phyloP scores from a whole-genome alignment of 306 rosid species.

The Vigna nakashimae region DNA sequence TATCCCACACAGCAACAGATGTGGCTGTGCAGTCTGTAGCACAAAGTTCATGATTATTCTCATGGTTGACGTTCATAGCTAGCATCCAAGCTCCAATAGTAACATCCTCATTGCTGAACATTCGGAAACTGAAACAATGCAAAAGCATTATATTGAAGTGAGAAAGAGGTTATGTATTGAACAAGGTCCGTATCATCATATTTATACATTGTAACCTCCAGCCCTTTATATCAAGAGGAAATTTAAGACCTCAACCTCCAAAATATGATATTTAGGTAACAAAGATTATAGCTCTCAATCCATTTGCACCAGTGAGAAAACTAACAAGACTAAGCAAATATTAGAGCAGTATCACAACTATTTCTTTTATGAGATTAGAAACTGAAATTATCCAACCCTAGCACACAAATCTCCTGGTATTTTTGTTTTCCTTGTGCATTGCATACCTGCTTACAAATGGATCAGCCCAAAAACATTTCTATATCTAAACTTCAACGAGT shows the following conservation, averaged over 20 bases:
- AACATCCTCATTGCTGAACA: slow-evolving; percentile 99
- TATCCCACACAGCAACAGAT: slow-evolving; percentile 97
- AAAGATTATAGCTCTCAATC: slow-evolving; percentile 12
- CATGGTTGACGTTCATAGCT: slow-evolving; percentile 97
- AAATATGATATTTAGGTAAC: background rate
- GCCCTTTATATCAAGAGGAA: slow-evolving; percentile 3
- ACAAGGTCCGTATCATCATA: slow-evolving; percentile 10
- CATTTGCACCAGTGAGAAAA: slow-evolving; percentile 3
- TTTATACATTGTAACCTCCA: background rate
- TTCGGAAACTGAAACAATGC: slow-evolving; percentile 73
- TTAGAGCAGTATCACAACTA: background rate
- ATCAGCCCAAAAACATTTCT: background rate
- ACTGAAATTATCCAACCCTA: slow-evolving; percentile 22
- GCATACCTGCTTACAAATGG: background rate
- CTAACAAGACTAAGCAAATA: background rate
- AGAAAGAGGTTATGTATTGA: slow-evolving; percentile 2
- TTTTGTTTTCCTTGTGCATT: background rate
- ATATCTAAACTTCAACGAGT: slow-evolving; percentile 17
- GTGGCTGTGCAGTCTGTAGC: slow-evolving; percentile 68
- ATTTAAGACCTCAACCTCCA: background rate
- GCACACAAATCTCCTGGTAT: background rate
- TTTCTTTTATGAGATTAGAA: slow-evolving; percentile 8
- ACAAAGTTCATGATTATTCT: slow-evolving; percentile 80
- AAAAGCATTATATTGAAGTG: slow-evolving; percentile 34
- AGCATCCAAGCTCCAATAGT: slow-evolving; percentile 99